phyloP scores from a whole-genome alignment of 345 rosid genomes.

The Syzygium aqueum region DNA sequence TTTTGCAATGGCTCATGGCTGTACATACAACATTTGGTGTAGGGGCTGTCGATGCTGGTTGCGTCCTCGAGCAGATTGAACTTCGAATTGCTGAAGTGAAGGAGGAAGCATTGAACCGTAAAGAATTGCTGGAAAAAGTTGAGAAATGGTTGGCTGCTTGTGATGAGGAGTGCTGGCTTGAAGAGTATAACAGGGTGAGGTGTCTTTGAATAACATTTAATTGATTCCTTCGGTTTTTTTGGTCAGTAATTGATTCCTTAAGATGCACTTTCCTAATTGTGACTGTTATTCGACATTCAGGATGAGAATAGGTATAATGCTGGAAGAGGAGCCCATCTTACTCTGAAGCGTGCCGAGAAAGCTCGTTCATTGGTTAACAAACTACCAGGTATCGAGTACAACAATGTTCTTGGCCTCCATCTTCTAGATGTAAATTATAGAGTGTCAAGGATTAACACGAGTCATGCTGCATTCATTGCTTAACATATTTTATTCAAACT shows the following conservation, averaged over 20 bases:
- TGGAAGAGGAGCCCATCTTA: slow-evolving; percentile 96
- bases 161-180: slow-evolving; percentile 98
- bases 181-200: slow-evolving; percentile 89
- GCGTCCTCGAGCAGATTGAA: slow-evolving; percentile 73
- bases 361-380: slow-evolving; percentile 90
- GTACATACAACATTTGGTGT: neutral
- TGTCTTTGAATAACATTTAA: slow-evolving; percentile 1
- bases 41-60: slow-evolving; percentile 62
- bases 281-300: slow-evolving; percentile 27
- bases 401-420: neutral
- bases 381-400: slow-evolving; percentile 56
- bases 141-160: slow-evolving; percentile 96
- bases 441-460: neutral
- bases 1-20: neutral
- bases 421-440: neutral
- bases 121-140: slow-evolving; percentile 85
- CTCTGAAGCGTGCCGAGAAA: slow-evolving; percentile 94
- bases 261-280: slow-evolving; percentile 2
- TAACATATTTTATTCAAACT: neutral
- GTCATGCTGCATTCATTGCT: neutral
- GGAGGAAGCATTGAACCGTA: slow-evolving; percentile 88
- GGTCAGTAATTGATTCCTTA: neutral
- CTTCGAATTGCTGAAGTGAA: slow-evolving; percentile 69
- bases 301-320: slow-evolving; percentile 96
- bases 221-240: neutral